Percentiles rank a stretch among this genome's conserved stretches.
These are phyloP conservation scores for Fomitiporia mediterranea DNA, from an alignment of 1,284 basidiomycete species.

Conservation along the genomic window DNA sequence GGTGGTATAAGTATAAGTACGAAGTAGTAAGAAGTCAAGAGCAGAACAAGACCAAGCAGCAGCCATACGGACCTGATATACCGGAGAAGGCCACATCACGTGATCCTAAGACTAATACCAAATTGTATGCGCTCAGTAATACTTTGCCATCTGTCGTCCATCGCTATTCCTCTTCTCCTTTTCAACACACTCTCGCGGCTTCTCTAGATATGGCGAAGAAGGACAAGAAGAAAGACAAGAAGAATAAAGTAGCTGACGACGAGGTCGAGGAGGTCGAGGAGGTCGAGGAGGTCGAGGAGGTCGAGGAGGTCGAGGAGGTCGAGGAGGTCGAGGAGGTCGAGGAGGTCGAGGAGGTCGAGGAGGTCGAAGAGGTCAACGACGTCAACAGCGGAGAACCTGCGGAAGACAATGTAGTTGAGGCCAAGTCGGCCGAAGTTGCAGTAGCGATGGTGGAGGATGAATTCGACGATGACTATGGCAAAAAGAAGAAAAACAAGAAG, in stretches of 20 bases:
- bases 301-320: conserved; percentile 41
- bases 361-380: conserved; percentile 60
- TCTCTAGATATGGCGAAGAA: conserved; percentile 53
- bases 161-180: conserved; percentile 19
- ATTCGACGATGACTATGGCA: too few species aligned
- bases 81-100: background rate
- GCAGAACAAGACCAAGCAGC: too few species aligned
- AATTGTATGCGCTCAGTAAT: too few species aligned
- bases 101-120: conserved; percentile 5
- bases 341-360: conserved; percentile 48
- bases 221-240: conserved; percentile 67
- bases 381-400: conserved; percentile 31
- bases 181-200: conserved; percentile 32
- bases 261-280: conserved; percentile 50
- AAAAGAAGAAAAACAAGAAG: background rate
- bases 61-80: too few species aligned
- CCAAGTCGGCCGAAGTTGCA: too few species aligned
- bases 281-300: conserved; percentile 34
- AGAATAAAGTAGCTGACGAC: conserved; percentile 29
- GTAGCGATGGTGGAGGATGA: too few species aligned
- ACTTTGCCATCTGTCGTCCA: conserved; percentile 18
- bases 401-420: conserved; percentile 51
- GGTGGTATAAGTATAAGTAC: background rate
- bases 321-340: conserved; percentile 42
- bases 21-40: too few species aligned